A percentile compares a stretch with the other conserved stretches of the same genome.
These are phyloP conservation scores for Globisporangium canariense DNA, from an alignment of 352 stramenopile species.

Conservation along the genomic window DNA sequence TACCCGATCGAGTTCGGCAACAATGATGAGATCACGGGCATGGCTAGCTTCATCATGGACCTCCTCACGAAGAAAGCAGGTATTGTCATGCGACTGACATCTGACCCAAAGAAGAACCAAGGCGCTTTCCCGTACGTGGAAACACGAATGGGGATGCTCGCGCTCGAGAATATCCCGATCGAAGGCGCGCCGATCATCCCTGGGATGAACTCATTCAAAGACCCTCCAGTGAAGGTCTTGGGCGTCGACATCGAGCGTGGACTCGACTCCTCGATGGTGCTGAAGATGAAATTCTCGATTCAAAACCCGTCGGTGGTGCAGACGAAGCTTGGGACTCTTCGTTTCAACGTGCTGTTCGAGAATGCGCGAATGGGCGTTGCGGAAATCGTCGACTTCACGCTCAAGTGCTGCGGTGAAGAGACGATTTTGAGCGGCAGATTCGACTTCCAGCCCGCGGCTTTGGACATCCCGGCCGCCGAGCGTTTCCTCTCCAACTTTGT, in stretches of 20 bases:
- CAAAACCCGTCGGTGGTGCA: constrained; percentile 68
- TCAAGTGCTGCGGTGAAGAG: constrained; percentile 60
- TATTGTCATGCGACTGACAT: constrained; percentile 57
- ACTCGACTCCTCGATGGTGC: constrained; percentile 38
- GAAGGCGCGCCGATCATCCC: constrained; percentile 44
- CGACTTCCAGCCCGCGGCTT: constrained; percentile 38
- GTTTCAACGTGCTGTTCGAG: constrained; percentile 50
- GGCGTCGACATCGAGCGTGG: constrained; percentile 64
- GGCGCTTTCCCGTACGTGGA: constrained; percentile 65
- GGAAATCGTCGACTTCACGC: constrained; percentile 52
- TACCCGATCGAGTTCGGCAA: constrained; percentile 58
- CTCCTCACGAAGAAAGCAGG: constrained; percentile 58
- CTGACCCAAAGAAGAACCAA: constrained; percentile 28
- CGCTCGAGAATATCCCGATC: constrained; percentile 59
- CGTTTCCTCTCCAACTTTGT: constrained; percentile 86
- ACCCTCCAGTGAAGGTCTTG: constrained; percentile 58
- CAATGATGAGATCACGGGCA: constrained; percentile 30
- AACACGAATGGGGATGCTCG: constrained; percentile 73
- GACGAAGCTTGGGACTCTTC: constrained; percentile 50
- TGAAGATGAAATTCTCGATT: constrained; percentile 70
- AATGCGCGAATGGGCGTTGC: constrained; percentile 52
- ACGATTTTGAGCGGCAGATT: constrained; percentile 60
- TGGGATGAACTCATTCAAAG: constrained; percentile 68
- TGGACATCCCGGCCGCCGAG: constrained; percentile 30
- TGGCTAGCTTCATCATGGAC: constrained; percentile 54